Evolutionary conservation across 2,329 filamentous ascomycete species (phyloP).

Genomic region (Acarospora socialis): DNA sequence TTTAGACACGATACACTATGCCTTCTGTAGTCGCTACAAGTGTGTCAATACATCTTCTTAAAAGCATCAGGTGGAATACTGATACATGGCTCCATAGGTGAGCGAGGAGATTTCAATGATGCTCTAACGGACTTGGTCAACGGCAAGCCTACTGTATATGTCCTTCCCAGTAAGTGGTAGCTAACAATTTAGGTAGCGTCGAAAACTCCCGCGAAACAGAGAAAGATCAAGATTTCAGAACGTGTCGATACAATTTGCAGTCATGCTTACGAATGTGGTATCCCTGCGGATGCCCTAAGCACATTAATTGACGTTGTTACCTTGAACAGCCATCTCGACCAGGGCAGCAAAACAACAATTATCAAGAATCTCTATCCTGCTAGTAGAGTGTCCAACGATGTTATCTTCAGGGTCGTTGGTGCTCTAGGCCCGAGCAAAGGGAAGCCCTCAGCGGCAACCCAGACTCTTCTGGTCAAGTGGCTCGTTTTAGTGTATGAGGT

Average conservation of each 20-base stretch:
- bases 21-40: too few relatives aligned
- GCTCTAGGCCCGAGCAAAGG: constrained; percentile 62
- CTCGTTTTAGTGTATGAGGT: constrained; percentile 61
- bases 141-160: too few relatives aligned
- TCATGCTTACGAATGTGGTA: constrained; percentile 52
- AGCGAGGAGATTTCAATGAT: too few relatives aligned
- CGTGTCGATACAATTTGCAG: constrained; percentile 49
- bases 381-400: constrained; percentile 42
- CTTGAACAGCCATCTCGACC: constrained; percentile 55
- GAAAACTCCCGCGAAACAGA: constrained; percentile 56
- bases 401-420: constrained; percentile 53
- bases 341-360: constrained; percentile 54
- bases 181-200: too few relatives aligned
- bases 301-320: constrained; percentile 54
- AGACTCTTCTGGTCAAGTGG: constrained; percentile 63
- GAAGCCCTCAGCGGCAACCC: constrained; percentile 58
- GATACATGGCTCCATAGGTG: too few relatives aligned
- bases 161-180: too few relatives aligned
- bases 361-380: constrained; percentile 63
- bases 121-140: too few relatives aligned
- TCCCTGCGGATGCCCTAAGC: constrained; percentile 45
- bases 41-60: too few relatives aligned
- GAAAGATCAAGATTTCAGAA: constrained; percentile 46
- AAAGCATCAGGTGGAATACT: too few relatives aligned
- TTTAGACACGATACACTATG: too few relatives aligned